Evolutionary conservation across 2,329 filamentous ascomycete genomes (phyloP).

Genomic region (Coniochaeta ligniaria): DNA sequence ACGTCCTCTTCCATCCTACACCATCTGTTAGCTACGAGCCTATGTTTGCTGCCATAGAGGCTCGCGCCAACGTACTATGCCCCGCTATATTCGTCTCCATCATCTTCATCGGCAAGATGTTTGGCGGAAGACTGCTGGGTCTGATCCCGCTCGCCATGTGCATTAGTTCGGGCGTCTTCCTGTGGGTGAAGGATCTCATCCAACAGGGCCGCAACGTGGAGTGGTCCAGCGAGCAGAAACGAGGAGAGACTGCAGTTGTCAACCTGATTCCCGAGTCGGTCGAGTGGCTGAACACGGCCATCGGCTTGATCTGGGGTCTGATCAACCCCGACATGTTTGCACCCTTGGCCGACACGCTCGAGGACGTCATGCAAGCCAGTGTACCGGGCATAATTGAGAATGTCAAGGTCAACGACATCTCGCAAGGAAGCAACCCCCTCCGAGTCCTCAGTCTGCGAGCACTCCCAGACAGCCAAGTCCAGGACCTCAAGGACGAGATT

Average conservation of each 20-base stretch:
- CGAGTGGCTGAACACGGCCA: conserved; percentile 89
- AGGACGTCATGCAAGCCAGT: conserved; percentile 95
- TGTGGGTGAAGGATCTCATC: conserved; percentile 87
- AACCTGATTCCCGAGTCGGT: conserved; percentile 92
- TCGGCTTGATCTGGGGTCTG: conserved; percentile 80
- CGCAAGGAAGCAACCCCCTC: conserved; percentile 85
- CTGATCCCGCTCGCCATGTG: conserved; percentile 67
- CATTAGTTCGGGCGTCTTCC: conserved; percentile 69
- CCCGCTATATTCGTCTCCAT: conserved; percentile 65
- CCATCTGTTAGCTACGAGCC: conserved; percentile 85
- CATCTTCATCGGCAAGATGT: conserved; percentile 68
- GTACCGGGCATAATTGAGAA: conserved; percentile 89
- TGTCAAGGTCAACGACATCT: conserved; percentile 89
- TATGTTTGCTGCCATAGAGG: conserved; percentile 72
- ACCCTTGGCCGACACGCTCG: conserved; percentile 84
- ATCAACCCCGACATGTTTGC: conserved; percentile 94
- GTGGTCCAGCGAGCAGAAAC: conserved; percentile 80
- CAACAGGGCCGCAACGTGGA: conserved; percentile 75
- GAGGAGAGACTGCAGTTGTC: conserved; percentile 77
- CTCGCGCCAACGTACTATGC: conserved; percentile 64
- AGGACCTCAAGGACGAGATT: conserved; percentile 75
- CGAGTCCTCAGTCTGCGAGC: conserved; percentile 82
- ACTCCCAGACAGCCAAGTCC: conserved; percentile 73
- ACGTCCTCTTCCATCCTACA: conserved; percentile 91
- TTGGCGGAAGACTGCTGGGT: conserved; percentile 71